These are phyloP conservation scores for Osmozyma mogii DNA, from an alignment of 805 yeast genomes.

Conservation along the genomic window DNA sequence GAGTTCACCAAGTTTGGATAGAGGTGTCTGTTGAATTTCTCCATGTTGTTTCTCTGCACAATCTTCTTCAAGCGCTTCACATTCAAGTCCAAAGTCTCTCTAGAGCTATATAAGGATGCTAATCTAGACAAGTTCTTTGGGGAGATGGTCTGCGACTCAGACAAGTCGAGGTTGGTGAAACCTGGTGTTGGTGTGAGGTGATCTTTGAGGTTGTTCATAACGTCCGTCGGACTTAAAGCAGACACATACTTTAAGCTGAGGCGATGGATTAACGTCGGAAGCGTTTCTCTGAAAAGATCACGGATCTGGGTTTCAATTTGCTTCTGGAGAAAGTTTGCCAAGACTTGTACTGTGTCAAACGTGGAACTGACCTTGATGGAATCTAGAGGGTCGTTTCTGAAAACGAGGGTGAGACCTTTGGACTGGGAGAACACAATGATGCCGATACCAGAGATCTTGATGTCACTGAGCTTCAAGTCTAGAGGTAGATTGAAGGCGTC, in stretches of 20 bases:
- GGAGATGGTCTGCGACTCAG: constrained; percentile 22
- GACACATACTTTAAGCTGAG: constrained; percentile 51
- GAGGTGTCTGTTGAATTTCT: constrained; percentile 29
- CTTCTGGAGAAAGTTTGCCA: constrained; percentile 73
- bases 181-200: constrained; percentile 7
- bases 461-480: constrained; percentile 64
- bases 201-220: constrained; percentile 14
- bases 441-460: constrained; percentile 71
- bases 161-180: constrained; percentile 3
- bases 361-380: constrained; percentile 75
- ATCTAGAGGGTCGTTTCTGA: constrained; percentile 83
- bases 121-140: constrained; percentile 39
- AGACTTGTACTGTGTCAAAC: constrained; percentile 77
- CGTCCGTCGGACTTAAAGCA: constrained; percentile 13
- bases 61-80: constrained; percentile 52
- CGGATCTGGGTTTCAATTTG: constrained; percentile 79
- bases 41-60: constrained; percentile 49
- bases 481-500: constrained; percentile 72
- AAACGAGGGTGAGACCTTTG: constrained; percentile 79
- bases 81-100: constrained; percentile 72
- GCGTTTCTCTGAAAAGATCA: constrained; percentile 72
- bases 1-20: constrained; percentile 31
- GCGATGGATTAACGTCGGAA: constrained; percentile 74
- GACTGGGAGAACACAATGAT: constrained; percentile 75
- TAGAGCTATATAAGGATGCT: constrained; percentile 48